phyloP scores from a whole-genome alignment of 2,329 filamentous ascomycete species.

The Tolypocladium endophyticum region DNA sequence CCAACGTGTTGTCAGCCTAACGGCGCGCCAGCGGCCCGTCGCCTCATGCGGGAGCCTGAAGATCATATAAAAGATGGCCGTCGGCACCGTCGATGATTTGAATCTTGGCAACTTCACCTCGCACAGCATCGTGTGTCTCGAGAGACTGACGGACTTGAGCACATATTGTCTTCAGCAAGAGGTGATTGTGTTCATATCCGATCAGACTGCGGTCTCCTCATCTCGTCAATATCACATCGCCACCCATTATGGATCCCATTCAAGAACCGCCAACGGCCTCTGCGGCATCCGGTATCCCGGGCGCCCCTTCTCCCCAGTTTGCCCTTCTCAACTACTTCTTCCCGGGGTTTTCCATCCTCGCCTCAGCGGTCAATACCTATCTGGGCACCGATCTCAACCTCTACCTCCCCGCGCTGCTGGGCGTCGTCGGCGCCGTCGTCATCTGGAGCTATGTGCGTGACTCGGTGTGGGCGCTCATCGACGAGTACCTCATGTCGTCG shows the following conservation, averaged over 20 bases:
- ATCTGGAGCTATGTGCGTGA: slow-evolving; percentile 41
- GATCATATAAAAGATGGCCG: not conserved
- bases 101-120: not conserved
- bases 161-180: not conserved
- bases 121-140: not conserved
- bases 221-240: not conserved
- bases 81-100: not conserved
- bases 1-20: not conserved
- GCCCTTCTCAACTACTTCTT: slow-evolving; percentile 52
- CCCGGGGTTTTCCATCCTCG: slow-evolving; percentile 52
- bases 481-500: slow-evolving; percentile 50
- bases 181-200: not conserved
- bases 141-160: not conserved
- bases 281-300: slow-evolving; percentile 2
- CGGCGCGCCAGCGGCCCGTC: not conserved
- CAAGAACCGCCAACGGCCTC: not conserved
- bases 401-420: slow-evolving; percentile 49
- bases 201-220: not conserved
- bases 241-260: slow-evolving; percentile 3
- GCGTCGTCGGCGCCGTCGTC: slow-evolving; percentile 36
- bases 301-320: slow-evolving; percentile 23
- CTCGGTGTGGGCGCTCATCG: slow-evolving; percentile 36
- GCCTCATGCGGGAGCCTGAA: not conserved
- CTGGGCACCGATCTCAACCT: slow-evolving; percentile 50
- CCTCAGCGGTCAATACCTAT: slow-evolving; percentile 41